These are phyloP conservation scores for Populus hybrid DNA, from an alignment of 441 rosid genomes.

Conservation along the genomic window DNA sequence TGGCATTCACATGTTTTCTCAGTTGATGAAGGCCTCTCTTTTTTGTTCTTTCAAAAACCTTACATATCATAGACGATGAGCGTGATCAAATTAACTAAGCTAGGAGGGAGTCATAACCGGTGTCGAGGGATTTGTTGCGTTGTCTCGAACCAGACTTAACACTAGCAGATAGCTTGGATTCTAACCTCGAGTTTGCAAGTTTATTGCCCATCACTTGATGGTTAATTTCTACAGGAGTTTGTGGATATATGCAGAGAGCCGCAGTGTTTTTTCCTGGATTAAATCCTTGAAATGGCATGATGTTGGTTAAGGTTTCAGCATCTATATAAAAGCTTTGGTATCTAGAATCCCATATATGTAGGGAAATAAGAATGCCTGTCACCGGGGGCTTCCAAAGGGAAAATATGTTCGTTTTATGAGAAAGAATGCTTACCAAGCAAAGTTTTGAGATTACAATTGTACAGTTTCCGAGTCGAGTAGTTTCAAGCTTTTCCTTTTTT, in stretches of 20 bases:
- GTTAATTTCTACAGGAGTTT: conserved; percentile 25
- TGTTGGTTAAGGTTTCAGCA: no score
- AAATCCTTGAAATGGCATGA: neutral
- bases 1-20: neutral
- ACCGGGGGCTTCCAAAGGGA: neutral
- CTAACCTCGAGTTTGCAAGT: neutral
- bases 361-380: no score
- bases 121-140: neutral
- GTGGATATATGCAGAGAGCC: conserved; percentile 18
- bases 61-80: neutral
- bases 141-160: no score
- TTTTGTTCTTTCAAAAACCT: neutral
- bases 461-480: neutral
- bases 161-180: no score
- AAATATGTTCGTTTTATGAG: neutral
- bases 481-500: neutral
- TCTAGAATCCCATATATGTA: neutral
- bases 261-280: neutral
- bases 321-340: no score
- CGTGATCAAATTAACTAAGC: neutral
- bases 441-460: neutral
- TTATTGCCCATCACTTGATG: neutral
- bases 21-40: neutral
- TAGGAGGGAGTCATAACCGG: neutral
- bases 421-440: neutral